A percentile compares a stretch with the other conserved stretches of the same genome.
Conservation (phyloP, 495 filamentous ascomycete genomes). For the Tuber microsphaerosporum region DNA sequence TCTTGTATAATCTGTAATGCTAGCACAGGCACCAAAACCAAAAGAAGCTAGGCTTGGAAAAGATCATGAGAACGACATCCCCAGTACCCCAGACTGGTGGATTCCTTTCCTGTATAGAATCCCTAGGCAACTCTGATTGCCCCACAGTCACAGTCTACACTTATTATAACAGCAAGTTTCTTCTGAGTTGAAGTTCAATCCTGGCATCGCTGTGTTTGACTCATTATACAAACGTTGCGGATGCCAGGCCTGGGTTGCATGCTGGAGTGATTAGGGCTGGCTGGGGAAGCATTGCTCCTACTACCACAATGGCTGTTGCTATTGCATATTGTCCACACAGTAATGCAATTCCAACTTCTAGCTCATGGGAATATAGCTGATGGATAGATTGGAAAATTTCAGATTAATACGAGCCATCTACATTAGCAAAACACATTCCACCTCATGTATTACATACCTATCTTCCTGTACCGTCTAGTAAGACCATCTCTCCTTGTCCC, state of each 20-base stretch:
- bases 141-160: constrained; percentile 29
- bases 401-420: constrained; percentile 35
- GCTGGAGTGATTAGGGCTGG: constrained; percentile 18
- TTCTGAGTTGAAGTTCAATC: constrained; percentile 23
- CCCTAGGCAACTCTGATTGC: constrained; percentile 20
- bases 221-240: constrained; percentile 25
- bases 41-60: constrained; percentile 33
- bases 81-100: constrained; percentile 4
- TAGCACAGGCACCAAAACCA: neutral
- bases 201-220: constrained; percentile 24
- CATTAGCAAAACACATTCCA: too few relatives aligned
- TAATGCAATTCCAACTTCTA: neutral
- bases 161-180: constrained; percentile 16
- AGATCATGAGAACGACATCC: constrained; percentile 30
- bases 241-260: constrained; percentile 19
- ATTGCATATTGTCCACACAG: constrained; percentile 30
- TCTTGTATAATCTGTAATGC: neutral
- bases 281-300: constrained; percentile 53
- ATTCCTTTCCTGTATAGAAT: constrained; percentile 23
- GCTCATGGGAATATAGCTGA: constrained; percentile 4
- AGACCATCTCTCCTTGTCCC: too few relatives aligned
- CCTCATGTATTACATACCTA: too few relatives aligned
- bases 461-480: too few relatives aligned
- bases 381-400: neutral
- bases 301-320: constrained; percentile 48